Conservation (phyloP, 352 stramenopile species). For the Globisporangium yorkense region DNA sequence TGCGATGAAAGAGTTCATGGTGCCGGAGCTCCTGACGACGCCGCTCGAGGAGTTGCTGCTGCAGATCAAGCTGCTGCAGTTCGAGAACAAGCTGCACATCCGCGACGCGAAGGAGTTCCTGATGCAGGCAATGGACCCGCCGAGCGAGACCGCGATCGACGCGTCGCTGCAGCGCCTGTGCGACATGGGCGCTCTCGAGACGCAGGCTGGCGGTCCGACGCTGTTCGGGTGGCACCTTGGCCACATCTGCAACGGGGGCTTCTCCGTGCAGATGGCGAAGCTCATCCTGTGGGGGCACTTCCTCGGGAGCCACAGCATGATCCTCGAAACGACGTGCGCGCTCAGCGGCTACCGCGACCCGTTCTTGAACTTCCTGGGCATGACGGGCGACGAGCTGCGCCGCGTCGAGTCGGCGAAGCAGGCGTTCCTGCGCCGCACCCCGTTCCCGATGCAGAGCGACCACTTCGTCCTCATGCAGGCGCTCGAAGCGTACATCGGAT, state of each 20-base stretch:
- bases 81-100: conserved; percentile 72
- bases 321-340: conserved; percentile 61
- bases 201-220: conserved; percentile 31
- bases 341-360: conserved; percentile 73
- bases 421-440: conserved; percentile 36
- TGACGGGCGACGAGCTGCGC: conserved; percentile 48
- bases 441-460: conserved; percentile 50
- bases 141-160: conserved; percentile 86
- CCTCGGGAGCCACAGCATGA: conserved; percentile 53
- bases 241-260: conserved; percentile 59
- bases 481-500: conserved; percentile 50
- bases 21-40: conserved; percentile 65
- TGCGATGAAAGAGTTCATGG: conserved; percentile 71
- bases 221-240: conserved; percentile 71
- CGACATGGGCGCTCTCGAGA: conserved; percentile 66
- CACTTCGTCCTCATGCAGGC: conserved; percentile 67
- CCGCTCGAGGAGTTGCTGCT: conserved; percentile 70
- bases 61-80: conserved; percentile 70
- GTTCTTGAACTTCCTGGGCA: conserved; percentile 67
- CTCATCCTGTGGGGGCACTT: conserved; percentile 66
- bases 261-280: conserved; percentile 67
- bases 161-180: conserved; percentile 86
- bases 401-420: conserved; percentile 55
- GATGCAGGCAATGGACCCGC: conserved; percentile 90
- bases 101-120: conserved; percentile 83